phyloP scores from a whole-genome alignment of 208 protist species.

The Crithidia bombi region DNA sequence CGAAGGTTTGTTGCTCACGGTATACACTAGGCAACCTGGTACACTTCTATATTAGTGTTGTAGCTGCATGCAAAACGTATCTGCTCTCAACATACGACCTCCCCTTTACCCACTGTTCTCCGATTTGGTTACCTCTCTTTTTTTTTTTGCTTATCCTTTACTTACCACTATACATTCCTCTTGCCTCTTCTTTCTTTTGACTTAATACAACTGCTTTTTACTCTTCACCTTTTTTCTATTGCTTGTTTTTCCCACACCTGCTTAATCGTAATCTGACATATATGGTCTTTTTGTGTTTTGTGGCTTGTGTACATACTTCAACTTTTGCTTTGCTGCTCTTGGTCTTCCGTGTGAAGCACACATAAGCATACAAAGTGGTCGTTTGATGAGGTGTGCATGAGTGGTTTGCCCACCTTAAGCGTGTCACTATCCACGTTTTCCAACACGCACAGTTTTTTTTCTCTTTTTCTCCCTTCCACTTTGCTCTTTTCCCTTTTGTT shows the following conservation, averaged over 20 bases:
- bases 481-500: not conserved
- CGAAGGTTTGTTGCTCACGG: not conserved
- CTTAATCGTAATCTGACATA: conserved; percentile 1
- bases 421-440: not conserved
- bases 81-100: not conserved
- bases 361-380: not conserved
- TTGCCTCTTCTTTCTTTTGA: conserved; percentile 13
- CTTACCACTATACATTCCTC: conserved; percentile 14
- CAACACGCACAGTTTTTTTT: not conserved
- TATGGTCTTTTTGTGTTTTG: conserved; percentile 13
- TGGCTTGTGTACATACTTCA: conserved; percentile 9
- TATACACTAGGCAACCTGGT: conserved; percentile 3
- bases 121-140: conserved; percentile 10
- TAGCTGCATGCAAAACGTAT: not conserved
- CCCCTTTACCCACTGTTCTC: not conserved
- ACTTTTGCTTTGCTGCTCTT: not conserved
- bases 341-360: not conserved
- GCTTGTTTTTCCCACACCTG: conserved; percentile 15
- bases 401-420: not conserved
- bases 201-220: not conserved
- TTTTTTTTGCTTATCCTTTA: conserved; percentile 17
- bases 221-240: conserved; percentile 23
- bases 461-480: conserved; percentile 1
- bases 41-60: not conserved
- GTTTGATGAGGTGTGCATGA: not conserved